phyloP scores from a whole-genome alignment of 257 asterid genomes.

The Agastache rugosa region DNA sequence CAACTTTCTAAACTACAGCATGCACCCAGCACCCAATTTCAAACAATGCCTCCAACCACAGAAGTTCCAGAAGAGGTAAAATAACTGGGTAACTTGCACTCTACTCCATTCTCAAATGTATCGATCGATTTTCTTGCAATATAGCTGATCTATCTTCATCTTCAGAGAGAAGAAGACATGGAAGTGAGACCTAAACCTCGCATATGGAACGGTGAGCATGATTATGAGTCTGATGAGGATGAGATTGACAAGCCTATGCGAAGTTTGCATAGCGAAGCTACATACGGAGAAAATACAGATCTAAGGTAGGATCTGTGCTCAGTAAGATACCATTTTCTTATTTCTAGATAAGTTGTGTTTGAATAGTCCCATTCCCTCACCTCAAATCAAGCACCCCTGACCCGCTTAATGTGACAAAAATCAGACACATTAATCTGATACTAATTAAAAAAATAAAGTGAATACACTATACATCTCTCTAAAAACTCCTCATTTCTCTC shows the following conservation, averaged over 20 bases:
- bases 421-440: neutral
- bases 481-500: neutral
- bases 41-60: constrained; percentile 62
- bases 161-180: constrained; percentile 77
- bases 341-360: constrained; percentile 14
- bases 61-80: constrained; percentile 82
- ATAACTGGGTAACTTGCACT: constrained; percentile 7
- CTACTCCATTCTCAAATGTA: neutral
- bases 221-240: constrained; percentile 74
- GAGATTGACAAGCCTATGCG: constrained; percentile 57
- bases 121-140: constrained; percentile 17
- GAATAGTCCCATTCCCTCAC: neutral
- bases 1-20: constrained; percentile 77
- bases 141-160: constrained; percentile 30
- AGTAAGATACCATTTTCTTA: constrained; percentile 8
- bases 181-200: constrained; percentile 83
- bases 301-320: constrained; percentile 51
- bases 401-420: neutral
- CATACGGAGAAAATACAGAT: constrained; percentile 43
- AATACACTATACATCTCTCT: neutral
- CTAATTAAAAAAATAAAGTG: neutral
- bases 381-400: neutral
- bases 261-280: constrained; percentile 49
- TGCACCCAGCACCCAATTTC: constrained; percentile 87
- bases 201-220: constrained; percentile 83